phyloP scores from a whole-genome alignment of 352 stramenopile species.

The Phytophthora uliginosa region DNA sequence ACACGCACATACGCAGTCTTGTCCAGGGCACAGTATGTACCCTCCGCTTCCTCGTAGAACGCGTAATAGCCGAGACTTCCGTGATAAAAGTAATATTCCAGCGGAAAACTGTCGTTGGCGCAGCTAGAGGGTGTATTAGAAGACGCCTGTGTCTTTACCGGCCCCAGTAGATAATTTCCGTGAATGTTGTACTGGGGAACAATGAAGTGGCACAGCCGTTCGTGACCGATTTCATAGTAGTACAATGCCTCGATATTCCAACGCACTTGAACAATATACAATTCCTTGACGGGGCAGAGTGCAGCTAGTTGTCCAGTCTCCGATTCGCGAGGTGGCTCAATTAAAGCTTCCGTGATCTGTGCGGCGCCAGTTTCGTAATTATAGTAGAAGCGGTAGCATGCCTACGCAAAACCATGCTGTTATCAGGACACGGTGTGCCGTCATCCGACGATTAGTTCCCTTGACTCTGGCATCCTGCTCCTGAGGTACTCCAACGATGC shows the following conservation, averaged over 20 bases:
- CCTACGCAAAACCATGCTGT: slow-evolving; percentile 8
- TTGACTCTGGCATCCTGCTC: background rate
- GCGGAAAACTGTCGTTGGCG: slow-evolving; percentile 3
- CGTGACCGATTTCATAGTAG: slow-evolving; percentile 2
- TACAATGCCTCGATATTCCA: slow-evolving; percentile 14
- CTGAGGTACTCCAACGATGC: background rate
- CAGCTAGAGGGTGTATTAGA: slow-evolving; percentile 2
- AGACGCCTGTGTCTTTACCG: background rate
- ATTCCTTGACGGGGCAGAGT: slow-evolving; percentile 7
- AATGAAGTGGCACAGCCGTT: slow-evolving; percentile 16
- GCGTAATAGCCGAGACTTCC: slow-evolving; percentile 18
- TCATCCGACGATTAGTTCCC: background rate
- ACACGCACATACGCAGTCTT: slow-evolving; percentile 10
- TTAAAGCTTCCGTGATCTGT: slow-evolving; percentile 16
- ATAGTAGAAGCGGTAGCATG: slow-evolving; percentile 1
- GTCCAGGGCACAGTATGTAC: slow-evolving; percentile 8
- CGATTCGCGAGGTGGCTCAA: background rate
- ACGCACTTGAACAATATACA: slow-evolving; percentile 21
- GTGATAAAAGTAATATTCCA: slow-evolving; percentile 24
- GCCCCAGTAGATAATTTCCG: slow-evolving; percentile 12
- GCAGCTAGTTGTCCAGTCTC: slow-evolving; percentile 1
- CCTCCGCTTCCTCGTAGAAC: slow-evolving; percentile 21
- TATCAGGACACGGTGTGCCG: slow-evolving; percentile 5
- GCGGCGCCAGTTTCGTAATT: slow-evolving; percentile 19
- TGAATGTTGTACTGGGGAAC: slow-evolving; percentile 26